Evolutionary conservation across 345 rosid genomes (phyloP), one percentile per base, ranked within the genome.

Genomic region (Lepidium africanum): DNA sequence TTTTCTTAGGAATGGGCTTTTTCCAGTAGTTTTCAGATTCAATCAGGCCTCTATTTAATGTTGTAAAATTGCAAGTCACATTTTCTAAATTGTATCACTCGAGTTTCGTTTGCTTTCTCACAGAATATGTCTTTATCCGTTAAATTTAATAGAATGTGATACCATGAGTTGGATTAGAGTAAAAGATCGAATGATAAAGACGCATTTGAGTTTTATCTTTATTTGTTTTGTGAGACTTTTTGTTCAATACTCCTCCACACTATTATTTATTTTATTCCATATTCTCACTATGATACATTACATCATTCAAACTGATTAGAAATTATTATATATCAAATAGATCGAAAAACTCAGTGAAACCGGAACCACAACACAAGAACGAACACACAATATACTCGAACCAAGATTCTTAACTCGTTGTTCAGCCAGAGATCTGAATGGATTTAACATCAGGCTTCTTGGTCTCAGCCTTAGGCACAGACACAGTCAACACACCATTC

Each of bases 401-500:
- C 66, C 21, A 43, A 0, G 0, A 4, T 0, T 3, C 10, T 21
- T 7, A 9, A 14, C 9, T 3, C 21, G 12, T 7, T 0, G 11
- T 13, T 73, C 50, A 79, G 19, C 85, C 83, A 0, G 83, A 67
- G 46, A 87, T 82, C 14, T 87, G 82, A 32, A 85, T 75, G 38
- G 85, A 59, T 67, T 72, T 87, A 2, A 78, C 81, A 14, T 69
- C 75, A 40, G 75, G 5, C 7, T 76, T 76, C 77, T 77, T 71
- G 0, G 11, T 73, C 73, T 79, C 76, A n/a, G 36, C 69, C 59
- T 79, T 81, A 0, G 90, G 85, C 19, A 83, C 85, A 1, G 80
- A 63, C 5, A 85, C 80, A 16, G 80, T 77, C 46, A 85, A 71
- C n/a, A 82, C 82, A 6, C 89, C 87, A 2, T 78, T 83, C 77